Evolutionary conservation across 1,284 basidiomycete species (phyloP), one percentile per base, ranked within the genome.

Genomic region (Austroboletus olivaceoglutinosus): DNA sequence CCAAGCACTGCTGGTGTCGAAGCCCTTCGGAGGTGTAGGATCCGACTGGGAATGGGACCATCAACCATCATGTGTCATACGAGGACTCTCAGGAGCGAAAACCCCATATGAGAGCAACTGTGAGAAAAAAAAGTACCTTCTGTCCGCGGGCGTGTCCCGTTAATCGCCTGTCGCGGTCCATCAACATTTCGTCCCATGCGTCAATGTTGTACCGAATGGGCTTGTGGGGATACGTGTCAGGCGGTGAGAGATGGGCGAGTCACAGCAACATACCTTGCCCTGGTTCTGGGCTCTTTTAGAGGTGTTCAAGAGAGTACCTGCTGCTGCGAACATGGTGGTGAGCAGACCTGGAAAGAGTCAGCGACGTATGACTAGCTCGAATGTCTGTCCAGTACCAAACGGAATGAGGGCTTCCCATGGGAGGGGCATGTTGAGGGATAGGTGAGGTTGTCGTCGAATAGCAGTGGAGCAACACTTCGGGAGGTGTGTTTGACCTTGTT

Each of bases 341-440:
- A 96, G 67, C 58, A 95, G 83, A 70, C 84, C 93, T 95, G 54
- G 21, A 34, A 5, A 34, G 6, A 8, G 31, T 66, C 11, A 66
- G 59, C 18, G 9, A 39, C 11, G 4, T 39, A 0, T 13, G 19
- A 15, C 12, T 30, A 12, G 8, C 12, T 10, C 0, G 0, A 1
- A 15, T 2, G 5, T n/a, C n/a, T 11, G 25, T 29, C 15, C 8
- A 29, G 22, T 68, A 93, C 93, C 93, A 65, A 93, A 93, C 41
- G 93, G 93, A 76, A 97, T 90, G 60, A 95, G 79, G 43, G 93
- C 92, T 77, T 96, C 93, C 87, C 90, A 96, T 58, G 93, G 93
- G 64, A 95, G 85, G 51, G 93, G 93, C 93, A 95, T 95, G 47
- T 53, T 44, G 56, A 45, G n/a, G 3, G 27, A 18, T 41, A 52